phyloP scores from a whole-genome alignment of 345 rosid species.

The Salix viminalis region DNA sequence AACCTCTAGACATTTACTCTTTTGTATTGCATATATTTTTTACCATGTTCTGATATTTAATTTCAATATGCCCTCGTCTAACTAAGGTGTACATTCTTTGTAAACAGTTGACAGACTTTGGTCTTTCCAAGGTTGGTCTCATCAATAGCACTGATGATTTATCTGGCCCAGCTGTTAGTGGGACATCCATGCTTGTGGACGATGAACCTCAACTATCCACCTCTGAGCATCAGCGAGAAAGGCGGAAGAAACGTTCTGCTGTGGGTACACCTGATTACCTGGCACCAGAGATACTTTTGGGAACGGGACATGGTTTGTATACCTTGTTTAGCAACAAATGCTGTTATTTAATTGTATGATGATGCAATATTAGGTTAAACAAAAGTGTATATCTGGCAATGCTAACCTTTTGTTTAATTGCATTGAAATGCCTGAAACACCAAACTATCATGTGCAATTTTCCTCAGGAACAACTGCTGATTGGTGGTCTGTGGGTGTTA shows the following conservation, averaged over 20 bases:
- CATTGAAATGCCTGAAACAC: not conserved
- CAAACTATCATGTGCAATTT: constrained; percentile 10
- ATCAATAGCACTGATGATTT: constrained; percentile 98
- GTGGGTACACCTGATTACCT: constrained; percentile 99
- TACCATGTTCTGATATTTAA: not conserved
- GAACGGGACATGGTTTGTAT: constrained; percentile 97
- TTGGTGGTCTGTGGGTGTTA: constrained; percentile 99
- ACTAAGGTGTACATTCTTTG: constrained; percentile 14
- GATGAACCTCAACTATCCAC: constrained; percentile 60
- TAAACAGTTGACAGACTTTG: constrained; percentile 78
- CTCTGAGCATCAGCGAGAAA: constrained; percentile 62
- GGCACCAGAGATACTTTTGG: constrained; percentile 99
- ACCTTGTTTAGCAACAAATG: constrained; percentile 23
- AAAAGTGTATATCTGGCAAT: not conserved
- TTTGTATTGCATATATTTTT: not conserved
- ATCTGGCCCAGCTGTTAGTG: constrained; percentile 80
- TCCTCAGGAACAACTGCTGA: constrained; percentile 89
- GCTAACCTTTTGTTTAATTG: not conserved
- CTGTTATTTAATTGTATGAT: constrained; percentile 11
- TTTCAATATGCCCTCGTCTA: not conserved
- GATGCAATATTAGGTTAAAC: not conserved
- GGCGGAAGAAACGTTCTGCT: constrained; percentile 94
- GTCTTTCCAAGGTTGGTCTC: constrained; percentile 94
- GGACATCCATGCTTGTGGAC: constrained; percentile 80
- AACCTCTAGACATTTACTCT: not conserved